Evolutionary conservation across 2,329 filamentous ascomycete genomes (phyloP).

Genomic region (Microdochium bolleyi): DNA sequence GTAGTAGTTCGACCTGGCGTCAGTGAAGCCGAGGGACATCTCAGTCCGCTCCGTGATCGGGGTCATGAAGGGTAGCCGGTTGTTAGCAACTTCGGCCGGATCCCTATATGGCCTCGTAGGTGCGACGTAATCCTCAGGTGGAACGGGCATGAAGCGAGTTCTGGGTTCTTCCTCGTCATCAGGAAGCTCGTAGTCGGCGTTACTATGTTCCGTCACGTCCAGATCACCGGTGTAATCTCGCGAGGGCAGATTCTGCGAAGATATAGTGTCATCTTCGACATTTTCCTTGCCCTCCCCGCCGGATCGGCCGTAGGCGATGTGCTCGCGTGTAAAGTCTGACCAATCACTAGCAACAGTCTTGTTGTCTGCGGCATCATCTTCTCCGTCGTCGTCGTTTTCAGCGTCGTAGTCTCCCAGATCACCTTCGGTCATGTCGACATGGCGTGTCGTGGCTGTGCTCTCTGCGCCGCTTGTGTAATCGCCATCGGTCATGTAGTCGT

Average conservation of each 20-base stretch:
- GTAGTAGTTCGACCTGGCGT: constrained; percentile 48
- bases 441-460: constrained; percentile 70
- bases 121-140: constrained; percentile 79
- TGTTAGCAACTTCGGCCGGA: constrained; percentile 72
- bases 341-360: not conserved
- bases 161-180: constrained; percentile 26
- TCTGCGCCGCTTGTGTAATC: constrained; percentile 83
- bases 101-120: constrained; percentile 76
- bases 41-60: constrained; percentile 96
- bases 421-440: constrained; percentile 42
- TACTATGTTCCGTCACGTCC: not conserved
- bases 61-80: constrained; percentile 94
- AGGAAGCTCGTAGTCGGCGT: constrained; percentile 5
- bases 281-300: constrained; percentile 7
- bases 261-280: constrained; percentile 22
- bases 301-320: not conserved
- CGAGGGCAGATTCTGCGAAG: constrained; percentile 2
- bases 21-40: constrained; percentile 65
- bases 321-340: not conserved
- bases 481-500: constrained; percentile 63
- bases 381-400: constrained; percentile 22
- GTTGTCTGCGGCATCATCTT: constrained; percentile 20
- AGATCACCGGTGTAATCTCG: not conserved
- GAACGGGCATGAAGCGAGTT: constrained; percentile 68
- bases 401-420: constrained; percentile 29